phyloP scores from a whole-genome alignment of 208 protist species.

The Leishmania martiniquensis region DNA sequence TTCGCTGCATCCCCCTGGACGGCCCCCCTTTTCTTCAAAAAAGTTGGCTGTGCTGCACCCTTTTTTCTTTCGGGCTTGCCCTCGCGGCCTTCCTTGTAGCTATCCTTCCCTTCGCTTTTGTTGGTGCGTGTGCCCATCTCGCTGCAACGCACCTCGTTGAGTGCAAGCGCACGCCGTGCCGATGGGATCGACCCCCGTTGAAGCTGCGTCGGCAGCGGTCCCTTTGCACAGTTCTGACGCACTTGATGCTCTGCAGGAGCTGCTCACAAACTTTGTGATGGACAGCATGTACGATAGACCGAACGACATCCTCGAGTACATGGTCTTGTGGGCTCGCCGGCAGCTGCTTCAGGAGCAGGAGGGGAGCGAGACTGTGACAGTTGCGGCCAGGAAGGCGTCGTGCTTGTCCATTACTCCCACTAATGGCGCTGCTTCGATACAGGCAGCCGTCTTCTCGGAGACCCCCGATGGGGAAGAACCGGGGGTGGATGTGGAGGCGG shows the following conservation, averaged over 20 bases:
- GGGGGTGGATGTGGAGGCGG: background rate
- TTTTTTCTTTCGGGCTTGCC: background rate
- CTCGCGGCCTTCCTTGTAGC: background rate
- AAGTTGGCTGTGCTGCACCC: background rate
- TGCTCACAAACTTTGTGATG: constrained; percentile 27
- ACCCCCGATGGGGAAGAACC: background rate
- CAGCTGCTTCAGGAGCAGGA: constrained; percentile 5
- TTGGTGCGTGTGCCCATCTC: background rate
- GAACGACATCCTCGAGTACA: constrained; percentile 44
- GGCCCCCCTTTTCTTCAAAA: background rate
- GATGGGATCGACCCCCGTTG: background rate
- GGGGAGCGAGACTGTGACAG: no score
- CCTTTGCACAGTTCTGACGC: background rate
- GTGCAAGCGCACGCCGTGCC: background rate
- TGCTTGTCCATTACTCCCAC: constrained; percentile 6
- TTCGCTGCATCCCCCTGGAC: background rate
- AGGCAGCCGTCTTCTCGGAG: constrained; percentile 3
- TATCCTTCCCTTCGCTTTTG: background rate
- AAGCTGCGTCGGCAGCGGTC: background rate
- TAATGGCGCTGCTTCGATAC: background rate
- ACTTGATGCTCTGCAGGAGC: constrained; percentile 5
- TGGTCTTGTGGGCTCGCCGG: constrained; percentile 44
- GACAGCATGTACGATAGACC: constrained; percentile 42
- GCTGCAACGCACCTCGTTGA: background rate
- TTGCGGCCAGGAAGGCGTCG: background rate